Base-by-base conservation (phyloP, 2,329 filamentous ascomycete species). In the Rhytidhysteron rufulum region DNA sequence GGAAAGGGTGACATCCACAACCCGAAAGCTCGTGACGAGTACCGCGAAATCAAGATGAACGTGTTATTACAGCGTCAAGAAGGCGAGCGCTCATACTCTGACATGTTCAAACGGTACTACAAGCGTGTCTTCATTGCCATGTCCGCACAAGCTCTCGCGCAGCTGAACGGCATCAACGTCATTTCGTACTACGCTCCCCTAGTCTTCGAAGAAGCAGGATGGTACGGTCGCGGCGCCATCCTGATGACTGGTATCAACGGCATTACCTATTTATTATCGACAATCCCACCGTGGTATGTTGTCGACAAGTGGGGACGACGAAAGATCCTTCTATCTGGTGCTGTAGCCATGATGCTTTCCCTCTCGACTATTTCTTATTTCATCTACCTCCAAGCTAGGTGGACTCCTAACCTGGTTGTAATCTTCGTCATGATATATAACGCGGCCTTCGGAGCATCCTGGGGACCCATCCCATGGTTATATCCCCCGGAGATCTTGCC, bases 401-500 rank as follows among this genome's bases (percentile, higher is more conserved):
- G 77, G 54, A 97, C 93, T 2, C 89, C 86, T 3, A 85, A 79
- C 5, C 68, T 95, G 62, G 93, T 96, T 3, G 93, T 97, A 36
- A 68, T 95, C 37, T 95, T 94, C 58, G 93, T 98, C 60, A 95
- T 97, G 86, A 85, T 96, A 36, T 98, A 97, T 71, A 98, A 98
- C 58, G 93, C 91, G 4, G 86, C 93, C 6, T 98, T 97, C 63
- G 93, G 93, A 34, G 95, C 90, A 60, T 86, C 82, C n/a, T 98
- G 93, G 93, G 93, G 93, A 15, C 93, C 93, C 1, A 95, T 98
- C 46, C 93, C 93, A 7, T 98, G 93, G 93, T 74, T 98, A 13
- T 97, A 97, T 65, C 93, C 93, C 11, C 93, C 93, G n/a, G 93
- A 98, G 75, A 98, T 98, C 69, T 75, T 98, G 31, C 93, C 93